Percentiles rank a stretch among this genome's conserved stretches.
phyloP scores from a whole-genome alignment of 768 basidiomycete genomes.

The Pulveroboletus sp. region DNA sequence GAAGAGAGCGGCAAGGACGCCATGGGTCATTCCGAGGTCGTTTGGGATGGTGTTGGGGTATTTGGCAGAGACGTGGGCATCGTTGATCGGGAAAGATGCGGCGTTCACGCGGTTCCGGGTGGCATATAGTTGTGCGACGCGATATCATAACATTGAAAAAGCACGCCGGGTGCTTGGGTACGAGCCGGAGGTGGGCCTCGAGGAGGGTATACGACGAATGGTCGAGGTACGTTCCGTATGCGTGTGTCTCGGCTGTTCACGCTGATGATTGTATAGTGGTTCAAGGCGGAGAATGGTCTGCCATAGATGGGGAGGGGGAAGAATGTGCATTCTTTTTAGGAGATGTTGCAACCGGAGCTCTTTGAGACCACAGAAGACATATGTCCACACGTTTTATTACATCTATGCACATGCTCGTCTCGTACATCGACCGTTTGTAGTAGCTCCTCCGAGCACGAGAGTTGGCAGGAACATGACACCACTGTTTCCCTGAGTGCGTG shows the following conservation, averaged over 20 bases:
- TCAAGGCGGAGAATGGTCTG: constrained; percentile 30
- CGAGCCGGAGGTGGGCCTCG: constrained; percentile 82
- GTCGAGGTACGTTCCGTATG: constrained; percentile 55
- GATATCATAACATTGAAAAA: constrained; percentile 95
- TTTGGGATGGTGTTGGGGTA: constrained; percentile 71
- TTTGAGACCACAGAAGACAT: background rate
- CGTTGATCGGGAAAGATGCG: constrained; percentile 72
- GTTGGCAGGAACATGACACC: no score
- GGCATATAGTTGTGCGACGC: constrained; percentile 66
- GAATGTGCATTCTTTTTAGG: background rate
- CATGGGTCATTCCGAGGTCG: constrained; percentile 50
- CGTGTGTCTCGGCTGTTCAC: background rate
- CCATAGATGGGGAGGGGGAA: constrained; percentile 7
- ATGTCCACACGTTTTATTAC: background rate
- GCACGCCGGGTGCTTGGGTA: constrained; percentile 88
- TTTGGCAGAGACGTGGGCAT: constrained; percentile 67
- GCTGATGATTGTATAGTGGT: constrained; percentile 19
- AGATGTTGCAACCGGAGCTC: background rate
- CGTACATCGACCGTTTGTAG: no score
- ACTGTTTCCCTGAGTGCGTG: no score
- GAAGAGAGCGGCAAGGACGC: constrained; percentile 35
- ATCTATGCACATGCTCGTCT: background rate
- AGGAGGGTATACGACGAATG: constrained; percentile 79
- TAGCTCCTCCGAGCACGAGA: no score
- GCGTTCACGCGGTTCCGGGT: constrained; percentile 86